A percentile compares a stretch with the other conserved stretches of the same genome.
Conservation (phyloP, 2,329 filamentous ascomycete genomes). For the Talaromyces marneffei region DNA sequence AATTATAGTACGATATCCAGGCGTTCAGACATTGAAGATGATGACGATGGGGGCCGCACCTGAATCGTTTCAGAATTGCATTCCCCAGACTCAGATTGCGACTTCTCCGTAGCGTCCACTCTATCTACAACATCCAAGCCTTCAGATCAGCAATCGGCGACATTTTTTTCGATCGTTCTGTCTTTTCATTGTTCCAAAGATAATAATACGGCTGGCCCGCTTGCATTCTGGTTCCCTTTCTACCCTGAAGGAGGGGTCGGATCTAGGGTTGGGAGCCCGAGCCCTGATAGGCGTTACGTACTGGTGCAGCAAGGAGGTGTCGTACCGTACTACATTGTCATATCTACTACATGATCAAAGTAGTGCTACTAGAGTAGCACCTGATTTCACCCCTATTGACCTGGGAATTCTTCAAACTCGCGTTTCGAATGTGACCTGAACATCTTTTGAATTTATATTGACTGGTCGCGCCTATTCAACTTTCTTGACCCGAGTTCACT, state of each 20-base stretch:
- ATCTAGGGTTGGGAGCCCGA: background rate
- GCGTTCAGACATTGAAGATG: conserved; percentile 6
- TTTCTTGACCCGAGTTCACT: background rate
- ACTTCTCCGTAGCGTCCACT: background rate
- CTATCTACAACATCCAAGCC: background rate
- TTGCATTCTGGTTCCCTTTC: background rate
- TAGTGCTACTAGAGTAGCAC: background rate
- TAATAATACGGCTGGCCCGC: conserved; percentile 2
- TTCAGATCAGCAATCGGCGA: background rate
- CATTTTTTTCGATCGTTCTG: background rate
- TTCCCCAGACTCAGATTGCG: conserved; percentile 8
- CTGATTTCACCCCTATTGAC: background rate
- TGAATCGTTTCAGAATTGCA: conserved; percentile 10
- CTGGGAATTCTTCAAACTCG: background rate
- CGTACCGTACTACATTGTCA: conserved; percentile 1
- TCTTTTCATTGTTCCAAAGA: background rate
- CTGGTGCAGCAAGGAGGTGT: conserved; percentile 7
- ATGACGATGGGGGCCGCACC: conserved; percentile 9
- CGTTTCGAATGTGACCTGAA: background rate
- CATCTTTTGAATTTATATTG: background rate
- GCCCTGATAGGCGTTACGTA: background rate
- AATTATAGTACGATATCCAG: background rate
- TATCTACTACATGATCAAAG: background rate
- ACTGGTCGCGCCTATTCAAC: background rate
- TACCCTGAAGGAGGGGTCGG: background rate